phyloP scores from a whole-genome alignment of 169 alveolate genomes.

The Fabrea salina region DNA sequence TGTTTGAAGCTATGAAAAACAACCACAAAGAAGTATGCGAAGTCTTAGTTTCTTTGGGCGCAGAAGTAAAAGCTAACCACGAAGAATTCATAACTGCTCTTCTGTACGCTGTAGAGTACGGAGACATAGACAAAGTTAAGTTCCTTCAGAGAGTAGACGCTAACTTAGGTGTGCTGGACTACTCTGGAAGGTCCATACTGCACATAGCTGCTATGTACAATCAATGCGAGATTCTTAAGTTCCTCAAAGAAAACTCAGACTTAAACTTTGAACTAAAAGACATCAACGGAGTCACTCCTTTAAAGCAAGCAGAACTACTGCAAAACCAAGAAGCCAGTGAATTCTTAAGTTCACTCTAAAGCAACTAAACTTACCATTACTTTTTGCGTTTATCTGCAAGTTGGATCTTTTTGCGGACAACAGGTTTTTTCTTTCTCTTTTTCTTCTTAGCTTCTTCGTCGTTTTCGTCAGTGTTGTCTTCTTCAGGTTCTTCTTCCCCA shows the following conservation, averaged over 20 bases:
- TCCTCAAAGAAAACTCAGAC: background rate
- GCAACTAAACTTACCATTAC: too few species aligned
- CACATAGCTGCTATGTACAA: slow-evolving; percentile 9
- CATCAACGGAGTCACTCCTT: slow-evolving; percentile 6
- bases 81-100: background rate
- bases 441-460: too few species aligned
- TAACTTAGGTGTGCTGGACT: background rate
- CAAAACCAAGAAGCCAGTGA: too few species aligned
- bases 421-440: too few species aligned
- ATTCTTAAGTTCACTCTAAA: too few species aligned
- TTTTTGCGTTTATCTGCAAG: too few species aligned
- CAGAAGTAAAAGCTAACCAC: background rate
- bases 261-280: background rate
- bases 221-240: background rate
- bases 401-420: too few species aligned
- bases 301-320: background rate
- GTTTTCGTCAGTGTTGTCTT: too few species aligned
- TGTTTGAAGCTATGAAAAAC: background rate
- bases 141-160: background rate
- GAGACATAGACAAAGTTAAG: background rate
- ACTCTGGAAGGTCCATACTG: background rate
- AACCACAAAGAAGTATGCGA: background rate
- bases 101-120: background rate
- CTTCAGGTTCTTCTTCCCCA: too few species aligned
- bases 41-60: background rate